Base-by-base conservation (phyloP, 352 stramenopile species). In the Pythium insidiosum region DNA sequence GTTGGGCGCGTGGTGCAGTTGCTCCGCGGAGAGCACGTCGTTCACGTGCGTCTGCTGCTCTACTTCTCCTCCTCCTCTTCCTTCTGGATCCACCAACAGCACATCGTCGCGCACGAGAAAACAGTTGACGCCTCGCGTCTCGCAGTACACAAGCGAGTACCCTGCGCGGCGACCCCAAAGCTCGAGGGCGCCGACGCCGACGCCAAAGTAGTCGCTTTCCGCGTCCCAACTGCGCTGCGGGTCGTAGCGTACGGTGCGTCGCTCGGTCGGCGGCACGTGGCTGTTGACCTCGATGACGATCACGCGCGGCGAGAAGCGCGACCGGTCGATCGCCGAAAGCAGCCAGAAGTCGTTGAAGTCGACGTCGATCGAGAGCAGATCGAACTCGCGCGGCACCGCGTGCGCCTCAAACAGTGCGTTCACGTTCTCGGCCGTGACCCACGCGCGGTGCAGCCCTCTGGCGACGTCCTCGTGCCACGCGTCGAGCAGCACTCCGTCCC, bases 331-430 rank as follows among this genome's bases (percentile, higher is more conserved):
- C 9, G 73, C 68, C n/a, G 65, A 38, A 4, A 85, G 53, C 40
- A 89, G 47, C 71, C 71, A 85, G 47, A 73, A 89, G 43, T 85
- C 73, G 38, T 86, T 87, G 38, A 89, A 89, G 22, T 87, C 69
- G 23, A 87, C 69, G 39, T 86, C 76, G 23, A 88, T 61, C 2
- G 72, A 84, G 30, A 88, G 53, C 23, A 86, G 38, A 45, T 88
- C 75, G 11, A 88, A 62, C 24, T 69, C 57, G 3, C 28, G 46
- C 13, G 63, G 59, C 24, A 86, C 70, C 12, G 36, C 23, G 43
- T 83, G 63, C 43, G 63, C 66, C 26, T 51, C 29, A 13, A 88
- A 69, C 10, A 88, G 54, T 23, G 38, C 22, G 49, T 80, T 83
- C 45, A 86, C 55, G 48, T 88, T 85, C 22, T 75, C 68, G 4